Percentiles rank a stretch among this genome's conserved stretches.
Conservation (phyloP, 1,284 basidiomycete species). For the Tylopilus sp. region DNA sequence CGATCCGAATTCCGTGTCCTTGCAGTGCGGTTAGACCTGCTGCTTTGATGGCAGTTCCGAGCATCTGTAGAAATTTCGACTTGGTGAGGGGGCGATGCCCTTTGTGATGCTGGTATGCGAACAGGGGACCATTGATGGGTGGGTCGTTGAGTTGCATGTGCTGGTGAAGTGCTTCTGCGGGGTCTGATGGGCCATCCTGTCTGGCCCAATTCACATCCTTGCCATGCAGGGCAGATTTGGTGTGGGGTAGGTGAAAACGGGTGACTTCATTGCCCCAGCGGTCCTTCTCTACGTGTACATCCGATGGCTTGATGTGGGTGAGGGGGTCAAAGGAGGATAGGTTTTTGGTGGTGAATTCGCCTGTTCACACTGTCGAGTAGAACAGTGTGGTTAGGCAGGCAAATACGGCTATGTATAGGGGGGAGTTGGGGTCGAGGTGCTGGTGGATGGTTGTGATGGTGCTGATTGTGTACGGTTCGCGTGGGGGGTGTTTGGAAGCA, state of each 20-base stretch:
- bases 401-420: neutral
- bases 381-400: neutral
- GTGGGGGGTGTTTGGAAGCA: neutral
- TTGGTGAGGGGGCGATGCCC: neutral
- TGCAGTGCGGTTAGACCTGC: neutral
- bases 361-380: neutral
- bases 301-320: neutral
- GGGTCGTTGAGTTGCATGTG: neutral
- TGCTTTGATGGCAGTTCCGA: neutral
- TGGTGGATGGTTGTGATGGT: neutral
- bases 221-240: neutral
- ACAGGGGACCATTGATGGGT: neutral
- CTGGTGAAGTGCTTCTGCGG: accelerated
- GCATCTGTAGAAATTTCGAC: neutral
- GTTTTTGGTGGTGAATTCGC: neutral
- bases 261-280: neutral
- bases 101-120: neutral
- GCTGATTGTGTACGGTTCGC: neutral
- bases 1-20: neutral
- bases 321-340: neutral
- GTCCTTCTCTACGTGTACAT: neutral
- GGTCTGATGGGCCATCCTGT: neutral
- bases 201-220: constrained; percentile 2
- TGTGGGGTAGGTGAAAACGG: neutral
- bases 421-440: neutral